Base-by-base conservation (phyloP, 2,329 filamentous ascomycete species). In the Aspergillus costaricaensis region DNA sequence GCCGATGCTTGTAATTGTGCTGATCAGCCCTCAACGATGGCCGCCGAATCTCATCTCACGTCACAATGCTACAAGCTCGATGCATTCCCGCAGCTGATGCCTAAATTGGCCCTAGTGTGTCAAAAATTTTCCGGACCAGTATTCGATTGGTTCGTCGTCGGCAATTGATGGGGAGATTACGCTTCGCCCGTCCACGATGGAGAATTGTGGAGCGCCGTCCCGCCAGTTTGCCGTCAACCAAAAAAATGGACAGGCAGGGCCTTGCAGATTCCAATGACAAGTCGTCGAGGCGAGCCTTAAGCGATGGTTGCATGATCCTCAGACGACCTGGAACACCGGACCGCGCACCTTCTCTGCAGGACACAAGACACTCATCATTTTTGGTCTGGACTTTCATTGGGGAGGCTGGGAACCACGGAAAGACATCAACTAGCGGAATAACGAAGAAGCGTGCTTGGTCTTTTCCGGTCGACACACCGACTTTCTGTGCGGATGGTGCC, bases 41-140 rank as follows among this genome's bases (percentile, higher is more conserved):
- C 41, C 41, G n/a, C n/a, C 41, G 21, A 44, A 44, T 23, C 41
- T 15, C 44, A 50, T 50, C 47, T 50, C 47, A 50, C 47, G 47
- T 50, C 47, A 50, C 47, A 19, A 14, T 27, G 25, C n/a, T n/a
- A 30, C 15, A 10, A 27, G 15, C 9, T n/a, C 15, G 47, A 30
- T 50, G 47, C n/a, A 30, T 21, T 50, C n/a, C 47, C 17, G 47
- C 15, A 17, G 47, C 25, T n/a, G 23, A 25, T 50, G 47, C 47
- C 47, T 50, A 19, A 19, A 12, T 0, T 15, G n/a, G 47, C 47
- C 19, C 10, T 50, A 50, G 25, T 50, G 47, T 12, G 47, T 32
- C 15, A 15, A 50, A 50, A 50, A 32, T 50, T 50, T 50, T 50
- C 47, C 19, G 19, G 25, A 4, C 15, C 25, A 15, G 47, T 10